Evolutionary conservation across 768 basidiomycete genomes (phyloP), one percentile per base, ranked within the genome.

Genomic region (Pleurotus djamor): DNA sequence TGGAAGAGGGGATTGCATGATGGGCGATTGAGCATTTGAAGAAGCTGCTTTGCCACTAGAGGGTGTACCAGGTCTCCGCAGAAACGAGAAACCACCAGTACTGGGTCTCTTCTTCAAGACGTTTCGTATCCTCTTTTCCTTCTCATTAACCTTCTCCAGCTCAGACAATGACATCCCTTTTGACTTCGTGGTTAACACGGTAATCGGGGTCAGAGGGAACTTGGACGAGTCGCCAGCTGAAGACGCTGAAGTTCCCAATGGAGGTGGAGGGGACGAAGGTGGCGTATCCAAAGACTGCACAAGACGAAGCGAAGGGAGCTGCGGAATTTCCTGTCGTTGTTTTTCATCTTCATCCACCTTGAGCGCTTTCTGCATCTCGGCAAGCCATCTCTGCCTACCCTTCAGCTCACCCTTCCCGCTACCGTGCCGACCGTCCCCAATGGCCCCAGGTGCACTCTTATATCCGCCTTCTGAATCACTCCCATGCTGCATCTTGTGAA

Each of bases 81-180:
- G 36, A 35, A 55, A 55, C 8, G 38, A 10, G 33, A 58, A 58
- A 3, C 48, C 44, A 28, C 52, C 52, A 12, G 35, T 43, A 35
- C 61, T 62, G 0, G 61, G 59, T 28, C 54, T 48, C 6, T 59
- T 43, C 35, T 60, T 60, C 33, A 62, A 35, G 14, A 59, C 35
- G 36, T 59, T 59, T 6, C 59, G 58, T 1, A 28, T 36, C 35
- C 41, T 62, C 50, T 48, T 48, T 32, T 55, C 44, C 43, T 59
- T 59, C 16, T 56, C 45, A 14, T 49, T 54, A 8, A n/a, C 17
- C n/a, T 10, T 32, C 6, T 43, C 58, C 14, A 45, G 10, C 21
- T 48, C 58, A 32, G 28, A 12, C 12, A 32, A 57, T 12, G 50
- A 52, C 17, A 54, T 55, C 16, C 36, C 38, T 21, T 33, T 44